Percentiles rank a stretch among this genome's conserved stretches.
Evolutionary conservation across 345 rosid genomes (phyloP).

Genomic region (Cardamine resedifolia): DNA sequence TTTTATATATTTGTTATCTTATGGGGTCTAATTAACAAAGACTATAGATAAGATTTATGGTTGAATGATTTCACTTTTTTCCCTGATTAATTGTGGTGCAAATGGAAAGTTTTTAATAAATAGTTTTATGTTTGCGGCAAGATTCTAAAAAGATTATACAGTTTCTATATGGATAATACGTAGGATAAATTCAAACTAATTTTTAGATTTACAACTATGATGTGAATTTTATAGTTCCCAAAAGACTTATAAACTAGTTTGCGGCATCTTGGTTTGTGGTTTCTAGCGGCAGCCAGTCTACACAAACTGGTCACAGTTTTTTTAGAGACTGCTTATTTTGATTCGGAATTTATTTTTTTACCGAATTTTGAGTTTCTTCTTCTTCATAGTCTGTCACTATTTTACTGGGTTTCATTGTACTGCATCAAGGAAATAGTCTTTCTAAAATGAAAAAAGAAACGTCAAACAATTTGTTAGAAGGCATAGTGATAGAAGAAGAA

Average conservation of each 20-base stretch:
- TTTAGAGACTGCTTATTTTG: not conserved
- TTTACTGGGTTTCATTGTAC: not conserved
- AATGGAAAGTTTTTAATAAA: not conserved
- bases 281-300: too few relatives aligned
- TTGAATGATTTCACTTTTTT: slow-evolving; percentile 7
- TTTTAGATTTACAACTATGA: not conserved
- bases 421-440: too few relatives aligned
- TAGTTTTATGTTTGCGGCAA: not conserved
- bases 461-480: too few relatives aligned
- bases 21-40: slow-evolving; percentile 24
- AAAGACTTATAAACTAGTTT: too few relatives aligned
- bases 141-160: not conserved
- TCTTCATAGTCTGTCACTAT: not conserved
- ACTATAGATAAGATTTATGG: slow-evolving; percentile 21
- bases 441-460: too few relatives aligned
- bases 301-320: too few relatives aligned
- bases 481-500: too few relatives aligned
- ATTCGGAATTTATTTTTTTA: too few relatives aligned
- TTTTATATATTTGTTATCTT: not conserved
- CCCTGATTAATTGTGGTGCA: slow-evolving; percentile 27
- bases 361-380: not conserved
- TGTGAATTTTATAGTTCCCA: not conserved
- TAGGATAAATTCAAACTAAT: not conserved
- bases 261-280: not conserved
- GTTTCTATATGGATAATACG: not conserved